Percentiles rank a stretch among this genome's conserved stretches.
These are phyloP conservation scores for Amoeboaphelidium occidentale DNA, from an alignment of 371 early-diverging fungal genomes.

Conservation along the genomic window DNA sequence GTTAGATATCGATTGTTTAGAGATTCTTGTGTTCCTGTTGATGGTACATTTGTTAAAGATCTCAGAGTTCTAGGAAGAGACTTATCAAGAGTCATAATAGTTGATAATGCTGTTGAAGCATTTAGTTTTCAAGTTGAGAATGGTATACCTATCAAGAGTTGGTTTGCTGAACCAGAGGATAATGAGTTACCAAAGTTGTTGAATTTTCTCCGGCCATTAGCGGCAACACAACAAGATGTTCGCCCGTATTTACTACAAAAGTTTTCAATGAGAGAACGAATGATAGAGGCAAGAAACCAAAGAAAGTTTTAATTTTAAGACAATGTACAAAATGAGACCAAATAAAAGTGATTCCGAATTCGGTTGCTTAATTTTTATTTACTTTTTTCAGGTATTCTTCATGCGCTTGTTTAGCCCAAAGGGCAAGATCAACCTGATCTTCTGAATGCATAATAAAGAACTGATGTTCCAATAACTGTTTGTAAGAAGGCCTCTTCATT, in stretches of 20 bases:
- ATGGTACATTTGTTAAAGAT: constrained; percentile 44
- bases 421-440: too few species aligned
- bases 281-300: too few species aligned
- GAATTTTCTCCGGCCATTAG: background rate
- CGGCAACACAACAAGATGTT: background rate
- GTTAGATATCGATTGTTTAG: constrained; percentile 30
- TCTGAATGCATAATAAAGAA: background rate
- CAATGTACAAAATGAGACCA: too few species aligned
- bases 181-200: background rate
- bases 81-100: constrained; percentile 25
- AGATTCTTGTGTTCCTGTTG: constrained; percentile 29
- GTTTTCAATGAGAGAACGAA: background rate
- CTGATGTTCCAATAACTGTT: background rate
- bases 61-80: constrained; percentile 34
- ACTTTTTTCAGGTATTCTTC: too few species aligned
- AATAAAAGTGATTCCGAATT: too few species aligned
- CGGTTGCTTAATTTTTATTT: too few species aligned
- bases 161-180: constrained; percentile 27
- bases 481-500: background rate
- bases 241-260: background rate
- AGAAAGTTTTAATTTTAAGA: too few species aligned
- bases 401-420: too few species aligned
- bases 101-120: constrained; percentile 34
- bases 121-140: constrained; percentile 15
- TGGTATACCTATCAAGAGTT: constrained; percentile 37